Evolutionary conservation across 257 asterid species (phyloP).

Genomic region (Salvia hispanica): DNA sequence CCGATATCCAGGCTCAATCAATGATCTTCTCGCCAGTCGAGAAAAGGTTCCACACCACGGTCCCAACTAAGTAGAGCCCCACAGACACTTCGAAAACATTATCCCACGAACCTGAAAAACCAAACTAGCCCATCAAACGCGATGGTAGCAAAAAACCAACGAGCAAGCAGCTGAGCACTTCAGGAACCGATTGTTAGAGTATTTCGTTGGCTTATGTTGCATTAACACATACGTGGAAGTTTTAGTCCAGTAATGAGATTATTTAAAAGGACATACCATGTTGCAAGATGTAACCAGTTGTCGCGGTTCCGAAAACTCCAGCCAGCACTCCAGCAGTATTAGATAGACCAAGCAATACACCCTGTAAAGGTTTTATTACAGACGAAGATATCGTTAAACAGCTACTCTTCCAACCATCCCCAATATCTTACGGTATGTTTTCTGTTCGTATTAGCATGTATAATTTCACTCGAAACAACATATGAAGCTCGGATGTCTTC

Average conservation of each 20-base stretch:
- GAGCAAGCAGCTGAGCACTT: not conserved
- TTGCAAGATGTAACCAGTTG: constrained; percentile 92
- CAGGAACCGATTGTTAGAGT: not conserved
- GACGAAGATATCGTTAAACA: no score
- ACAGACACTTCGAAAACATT: constrained; percentile 78
- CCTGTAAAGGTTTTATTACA: constrained; percentile 45
- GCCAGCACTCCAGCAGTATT: constrained; percentile 96
- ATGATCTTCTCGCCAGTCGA: constrained; percentile 85
- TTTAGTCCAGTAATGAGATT: not conserved
- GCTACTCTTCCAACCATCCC: no score
- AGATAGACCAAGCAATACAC: constrained; percentile 86
- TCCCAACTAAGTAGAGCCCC: constrained; percentile 77
- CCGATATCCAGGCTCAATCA: constrained; percentile 37
- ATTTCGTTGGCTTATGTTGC: no score
- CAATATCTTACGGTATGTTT: no score
- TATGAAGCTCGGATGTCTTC: no score
- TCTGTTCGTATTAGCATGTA: no score
- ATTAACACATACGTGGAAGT: no score
- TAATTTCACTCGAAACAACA: no score
- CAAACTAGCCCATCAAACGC: not conserved
- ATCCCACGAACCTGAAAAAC: constrained; percentile 76
- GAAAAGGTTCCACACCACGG: constrained; percentile 82
- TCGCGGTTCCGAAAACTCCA: constrained; percentile 89
- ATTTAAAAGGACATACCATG: constrained; percentile 52
- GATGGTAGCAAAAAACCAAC: not conserved